These are phyloP conservation scores for Wickerhamiella nectarea DNA, from an alignment of 805 yeast genomes.

Conservation along the genomic window DNA sequence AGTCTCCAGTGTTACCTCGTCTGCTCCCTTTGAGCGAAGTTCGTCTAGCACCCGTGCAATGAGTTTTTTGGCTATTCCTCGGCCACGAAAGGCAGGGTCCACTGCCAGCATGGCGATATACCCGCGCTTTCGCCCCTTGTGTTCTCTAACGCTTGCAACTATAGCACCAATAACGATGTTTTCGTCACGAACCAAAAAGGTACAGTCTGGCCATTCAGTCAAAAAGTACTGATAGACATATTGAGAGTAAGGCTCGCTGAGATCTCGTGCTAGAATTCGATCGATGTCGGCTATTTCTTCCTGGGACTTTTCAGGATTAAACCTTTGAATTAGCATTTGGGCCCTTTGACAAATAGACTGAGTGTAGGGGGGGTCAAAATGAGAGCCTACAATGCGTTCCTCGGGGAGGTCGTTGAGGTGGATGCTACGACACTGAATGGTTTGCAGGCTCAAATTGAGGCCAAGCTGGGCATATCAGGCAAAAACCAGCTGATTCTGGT, in stretches of 20 bases:
- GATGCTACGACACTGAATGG: background rate
- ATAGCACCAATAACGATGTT: constrained; percentile 52
- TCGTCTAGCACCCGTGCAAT: constrained; percentile 47
- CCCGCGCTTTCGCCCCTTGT: constrained; percentile 63
- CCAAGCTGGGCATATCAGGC: background rate
- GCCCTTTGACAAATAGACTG: background rate
- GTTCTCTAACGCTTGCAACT: constrained; percentile 68
- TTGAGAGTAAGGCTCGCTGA: constrained; percentile 88
- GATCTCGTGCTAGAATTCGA: constrained; percentile 50
- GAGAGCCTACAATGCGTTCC: background rate
- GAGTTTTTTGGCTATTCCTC: constrained; percentile 67
- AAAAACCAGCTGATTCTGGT: background rate
- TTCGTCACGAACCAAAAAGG: constrained; percentile 36
- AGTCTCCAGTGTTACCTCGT: constrained; percentile 87
- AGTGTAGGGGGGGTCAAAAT: too few species aligned
- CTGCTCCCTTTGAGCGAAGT: constrained; percentile 56
- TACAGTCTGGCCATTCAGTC: constrained; percentile 80
- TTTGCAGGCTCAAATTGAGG: background rate
- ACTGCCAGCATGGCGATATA: constrained; percentile 96
- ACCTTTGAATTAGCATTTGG: constrained; percentile 6
- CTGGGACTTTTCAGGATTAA: constrained; percentile 19
- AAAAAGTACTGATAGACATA: constrained; percentile 86
- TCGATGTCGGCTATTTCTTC: constrained; percentile 25
- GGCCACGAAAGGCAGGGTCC: constrained; percentile 52
- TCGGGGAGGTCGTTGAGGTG: background rate